Conservation (phyloP, 1,139 yeast species). For the Blastobotrys capitulatus region DNA sequence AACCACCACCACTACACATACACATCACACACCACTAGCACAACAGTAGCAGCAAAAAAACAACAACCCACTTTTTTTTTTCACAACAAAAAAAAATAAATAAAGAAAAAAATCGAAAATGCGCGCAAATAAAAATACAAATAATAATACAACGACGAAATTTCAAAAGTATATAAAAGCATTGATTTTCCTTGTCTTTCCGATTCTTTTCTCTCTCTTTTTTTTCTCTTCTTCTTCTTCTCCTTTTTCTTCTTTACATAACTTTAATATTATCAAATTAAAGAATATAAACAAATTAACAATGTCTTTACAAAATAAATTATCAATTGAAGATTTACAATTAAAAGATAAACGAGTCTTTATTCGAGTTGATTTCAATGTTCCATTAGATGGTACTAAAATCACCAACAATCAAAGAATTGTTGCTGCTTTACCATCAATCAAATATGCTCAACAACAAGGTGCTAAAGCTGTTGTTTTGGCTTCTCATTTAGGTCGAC, state of each 20-base stretch:
- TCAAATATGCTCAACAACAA: constrained; percentile 83
- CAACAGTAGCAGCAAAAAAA: too few relatives aligned
- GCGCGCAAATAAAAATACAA: background rate
- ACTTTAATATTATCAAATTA: background rate
- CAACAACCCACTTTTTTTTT: background rate
- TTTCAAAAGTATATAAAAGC: background rate
- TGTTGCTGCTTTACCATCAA: constrained; percentile 97
- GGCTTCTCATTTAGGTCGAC: constrained; percentile 97
- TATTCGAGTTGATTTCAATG: constrained; percentile 95
- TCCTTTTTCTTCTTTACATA: background rate
- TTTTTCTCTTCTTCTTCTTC: background rate
- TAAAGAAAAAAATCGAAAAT: too few relatives aligned
- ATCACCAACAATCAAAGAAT: constrained; percentile 99
- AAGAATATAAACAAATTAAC: constrained; percentile 3
- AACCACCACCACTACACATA: too few relatives aligned
- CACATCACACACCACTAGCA: too few relatives aligned
- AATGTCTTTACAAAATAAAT: constrained; percentile 89
- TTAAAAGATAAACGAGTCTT: constrained; percentile 87
- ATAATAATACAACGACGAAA: background rate
- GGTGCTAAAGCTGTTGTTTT: constrained; percentile 84
- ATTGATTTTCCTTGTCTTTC: background rate
- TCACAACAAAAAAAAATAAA: background rate
- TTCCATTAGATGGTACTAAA: constrained; percentile 90
- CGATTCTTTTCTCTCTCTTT: background rate
- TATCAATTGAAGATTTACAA: constrained; percentile 84